Base-by-base conservation (phyloP, 768 basidiomycete species). In the Stropharia rugosoannulata region DNA sequence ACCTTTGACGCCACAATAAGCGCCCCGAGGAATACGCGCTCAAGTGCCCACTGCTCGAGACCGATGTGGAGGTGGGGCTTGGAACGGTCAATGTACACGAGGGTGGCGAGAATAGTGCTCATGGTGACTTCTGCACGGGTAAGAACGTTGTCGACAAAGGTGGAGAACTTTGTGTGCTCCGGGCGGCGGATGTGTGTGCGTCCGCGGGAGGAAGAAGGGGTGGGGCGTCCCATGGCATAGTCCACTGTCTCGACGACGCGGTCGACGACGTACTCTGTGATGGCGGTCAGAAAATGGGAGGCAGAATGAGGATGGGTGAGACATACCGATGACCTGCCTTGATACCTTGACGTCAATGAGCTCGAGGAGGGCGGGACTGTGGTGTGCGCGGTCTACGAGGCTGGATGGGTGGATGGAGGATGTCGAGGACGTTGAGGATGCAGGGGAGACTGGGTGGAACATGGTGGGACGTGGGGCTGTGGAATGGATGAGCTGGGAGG, bases 1-100 rank as follows among this genome's bases (percentile, higher is more conserved):
- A 89, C 87, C 79, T 95, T 95, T 73, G 87, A 87, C 6, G 93
- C 93, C 45, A 83, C 77, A 70, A 95, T 94, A 60, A 95, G 71
- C n/a, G 92, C 86, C 49, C 93, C 93, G 41, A 95, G 82, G 73
- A 95, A 95, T 29, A 95, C 93, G 40, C 93, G 85, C 71, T 95
- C 92, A 47, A 90, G 79, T 12, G 93, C 93, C 89, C 89, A 91
- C 64, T 90, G 85, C 66, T 90, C 88, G 57, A 89, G 75, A 8
- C 87, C 87, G 60, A 91, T 91, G 66, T 89, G 86, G 41, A 93
- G 78, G 68, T 90, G 87, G 3, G 87, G 87, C 62, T 85, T 85
- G 2, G 90, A 87, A 53, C 90, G 74, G 72, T 85, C 75, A 66
- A 92, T 86, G 70, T 92, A 93, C 67, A 86, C 87, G 51, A 91